Conservation (phyloP, 129 eudicot genomes). For the Tagetes erecta region DNA sequence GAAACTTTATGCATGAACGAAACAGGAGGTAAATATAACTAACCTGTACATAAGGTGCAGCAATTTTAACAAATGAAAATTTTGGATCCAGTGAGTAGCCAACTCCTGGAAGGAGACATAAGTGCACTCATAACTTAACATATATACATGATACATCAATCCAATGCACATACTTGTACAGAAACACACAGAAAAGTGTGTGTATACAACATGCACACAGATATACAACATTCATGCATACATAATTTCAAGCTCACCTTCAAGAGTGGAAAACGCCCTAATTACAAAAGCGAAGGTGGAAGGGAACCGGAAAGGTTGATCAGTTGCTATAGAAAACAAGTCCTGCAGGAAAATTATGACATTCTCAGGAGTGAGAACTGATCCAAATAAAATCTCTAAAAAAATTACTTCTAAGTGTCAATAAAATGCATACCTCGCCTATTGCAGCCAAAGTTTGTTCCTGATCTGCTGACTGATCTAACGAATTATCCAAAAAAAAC, state of each 20-base stretch:
- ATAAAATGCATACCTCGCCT: slow-evolving; percentile 65
- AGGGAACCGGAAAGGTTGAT: slow-evolving; percentile 96
- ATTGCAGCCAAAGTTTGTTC: slow-evolving; percentile 87
- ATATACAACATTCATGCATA: not conserved
- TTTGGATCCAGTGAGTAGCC: slow-evolving; percentile 84
- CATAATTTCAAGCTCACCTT: slow-evolving; percentile 52
- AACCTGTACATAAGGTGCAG: slow-evolving; percentile 96
- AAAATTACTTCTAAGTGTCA: slow-evolving; percentile 4
- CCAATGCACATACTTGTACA: not conserved
- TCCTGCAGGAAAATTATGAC: slow-evolving; percentile 54
- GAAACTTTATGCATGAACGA: not conserved
- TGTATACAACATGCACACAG: not conserved
- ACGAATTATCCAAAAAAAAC: slow-evolving; percentile 88
- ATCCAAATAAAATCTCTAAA: not conserved
- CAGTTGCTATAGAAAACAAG: slow-evolving; percentile 90
- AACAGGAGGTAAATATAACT: slow-evolving; percentile 19
- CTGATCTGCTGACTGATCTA: slow-evolving; percentile 66
- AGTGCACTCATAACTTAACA: not conserved
- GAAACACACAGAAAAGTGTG: not conserved
- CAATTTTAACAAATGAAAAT: slow-evolving; percentile 86
- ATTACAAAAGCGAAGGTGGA: slow-evolving; percentile 87
- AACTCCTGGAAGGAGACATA: slow-evolving; percentile 53
- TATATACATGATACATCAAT: not conserved
- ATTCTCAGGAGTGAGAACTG: not conserved
- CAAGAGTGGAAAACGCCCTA: slow-evolving; percentile 95